Conservation (phyloP, 2,329 filamentous ascomycete species). For the Trichocomaceae sp. region DNA sequence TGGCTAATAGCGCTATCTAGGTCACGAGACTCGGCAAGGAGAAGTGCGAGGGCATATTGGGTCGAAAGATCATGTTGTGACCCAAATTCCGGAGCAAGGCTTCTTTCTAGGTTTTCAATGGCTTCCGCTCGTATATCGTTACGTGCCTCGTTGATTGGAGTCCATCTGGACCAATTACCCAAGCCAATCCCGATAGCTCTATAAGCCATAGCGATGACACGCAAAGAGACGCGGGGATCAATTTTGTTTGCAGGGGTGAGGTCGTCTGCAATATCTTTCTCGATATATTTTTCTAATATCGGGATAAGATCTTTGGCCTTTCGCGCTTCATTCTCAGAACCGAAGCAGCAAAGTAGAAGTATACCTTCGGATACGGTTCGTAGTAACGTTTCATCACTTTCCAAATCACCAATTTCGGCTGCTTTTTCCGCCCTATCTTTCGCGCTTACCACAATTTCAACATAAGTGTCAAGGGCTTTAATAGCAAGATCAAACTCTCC, state of each 20-base stretch:
- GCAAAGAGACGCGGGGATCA: slow-evolving; percentile 46
- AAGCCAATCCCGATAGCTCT: slow-evolving; percentile 79
- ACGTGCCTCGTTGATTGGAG: slow-evolving; percentile 65
- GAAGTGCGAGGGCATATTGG: slow-evolving; percentile 71
- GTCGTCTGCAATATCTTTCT: slow-evolving; percentile 46
- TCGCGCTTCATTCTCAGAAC: slow-evolving; percentile 65
- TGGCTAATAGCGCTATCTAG: slow-evolving; percentile 73
- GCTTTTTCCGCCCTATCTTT: slow-evolving; percentile 76
- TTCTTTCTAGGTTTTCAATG: slow-evolving; percentile 66
- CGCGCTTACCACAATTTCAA: slow-evolving; percentile 77
- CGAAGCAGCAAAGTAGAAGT: slow-evolving; percentile 73
- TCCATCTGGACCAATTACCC: slow-evolving; percentile 79
- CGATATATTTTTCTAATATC: slow-evolving; percentile 69
- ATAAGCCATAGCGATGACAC: slow-evolving; percentile 64
- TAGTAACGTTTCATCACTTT: slow-evolving; percentile 70
- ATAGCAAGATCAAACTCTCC: slow-evolving; percentile 90
- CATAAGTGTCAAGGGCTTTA: slow-evolving; percentile 84
- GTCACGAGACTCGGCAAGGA: slow-evolving; percentile 83
- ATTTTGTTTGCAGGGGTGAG: slow-evolving; percentile 16
- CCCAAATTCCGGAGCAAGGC: slow-evolving; percentile 60
- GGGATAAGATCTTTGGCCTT: slow-evolving; percentile 66
- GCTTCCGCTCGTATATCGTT: slow-evolving; percentile 70
- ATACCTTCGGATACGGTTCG: slow-evolving; percentile 75
- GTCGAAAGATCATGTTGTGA: slow-evolving; percentile 65
- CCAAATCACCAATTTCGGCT: slow-evolving; percentile 59